Conservation (phyloP, 2,329 filamentous ascomycete genomes). For the Pyrenophora graminea region DNA sequence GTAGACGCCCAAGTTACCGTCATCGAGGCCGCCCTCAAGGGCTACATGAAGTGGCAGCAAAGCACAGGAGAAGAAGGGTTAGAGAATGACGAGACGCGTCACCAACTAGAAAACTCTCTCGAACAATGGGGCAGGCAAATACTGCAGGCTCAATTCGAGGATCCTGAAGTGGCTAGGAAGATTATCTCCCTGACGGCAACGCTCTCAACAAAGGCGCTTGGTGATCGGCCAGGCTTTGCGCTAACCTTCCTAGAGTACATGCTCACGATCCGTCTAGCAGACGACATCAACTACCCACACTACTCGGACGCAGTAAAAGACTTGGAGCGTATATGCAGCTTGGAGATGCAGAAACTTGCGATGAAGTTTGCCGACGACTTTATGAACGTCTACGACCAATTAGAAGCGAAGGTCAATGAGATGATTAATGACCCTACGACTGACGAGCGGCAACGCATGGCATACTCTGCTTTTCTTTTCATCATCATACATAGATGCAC, state of each 20-base stretch:
- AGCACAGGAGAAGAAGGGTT: constrained; percentile 57
- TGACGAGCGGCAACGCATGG: constrained; percentile 82
- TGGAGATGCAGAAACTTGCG: constrained; percentile 86
- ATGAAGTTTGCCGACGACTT: constrained; percentile 91
- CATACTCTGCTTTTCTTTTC: constrained; percentile 88
- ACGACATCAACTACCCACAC: constrained; percentile 69
- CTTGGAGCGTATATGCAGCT: constrained; percentile 79
- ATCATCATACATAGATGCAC: constrained; percentile 89
- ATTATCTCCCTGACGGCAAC: constrained; percentile 81
- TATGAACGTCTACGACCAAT: constrained; percentile 81
- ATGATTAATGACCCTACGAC: constrained; percentile 72
- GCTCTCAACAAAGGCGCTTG: constrained; percentile 79
- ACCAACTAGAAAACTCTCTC: constrained; percentile 64
- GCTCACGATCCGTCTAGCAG: constrained; percentile 76
- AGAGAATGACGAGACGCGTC: constrained; percentile 55
- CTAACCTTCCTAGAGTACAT: constrained; percentile 90
- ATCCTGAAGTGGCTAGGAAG: constrained; percentile 81
- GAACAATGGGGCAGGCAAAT: constrained; percentile 74
- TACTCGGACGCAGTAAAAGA: constrained; percentile 92
- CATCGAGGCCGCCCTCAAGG: constrained; percentile 85
- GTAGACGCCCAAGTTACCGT: constrained; percentile 90
- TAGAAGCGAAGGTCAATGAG: constrained; percentile 81
- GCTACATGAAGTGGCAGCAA: constrained; percentile 79
- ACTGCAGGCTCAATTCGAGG: constrained; percentile 74
- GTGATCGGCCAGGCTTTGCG: constrained; percentile 79